These are phyloP conservation scores for Elaeis oleifera DNA, from an alignment of 202 grass and related monocot species.

Conservation along the genomic window DNA sequence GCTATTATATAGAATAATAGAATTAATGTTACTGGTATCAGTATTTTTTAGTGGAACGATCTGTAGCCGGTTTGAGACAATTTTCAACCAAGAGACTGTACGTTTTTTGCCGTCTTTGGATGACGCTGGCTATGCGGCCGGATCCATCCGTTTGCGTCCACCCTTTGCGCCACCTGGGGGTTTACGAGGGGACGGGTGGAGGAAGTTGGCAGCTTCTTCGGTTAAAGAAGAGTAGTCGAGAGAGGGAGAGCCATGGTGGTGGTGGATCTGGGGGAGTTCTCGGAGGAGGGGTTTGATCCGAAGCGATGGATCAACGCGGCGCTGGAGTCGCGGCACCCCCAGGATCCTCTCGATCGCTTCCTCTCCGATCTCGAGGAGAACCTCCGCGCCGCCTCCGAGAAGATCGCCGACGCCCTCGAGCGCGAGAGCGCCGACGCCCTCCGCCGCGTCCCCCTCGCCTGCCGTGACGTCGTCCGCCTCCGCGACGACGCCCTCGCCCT, in stretches of 20 bases:
- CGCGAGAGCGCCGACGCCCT: conserved; percentile 79
- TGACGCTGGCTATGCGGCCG: too few relatives aligned
- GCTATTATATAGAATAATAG: too few relatives aligned
- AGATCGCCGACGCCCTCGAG: conserved; percentile 62
- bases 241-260: conserved; percentile 51
- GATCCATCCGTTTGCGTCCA: too few relatives aligned
- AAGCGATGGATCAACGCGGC: conserved; percentile 99
- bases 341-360: conserved; percentile 71
- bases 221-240: too few relatives aligned
- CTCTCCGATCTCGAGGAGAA: conserved; percentile 68
- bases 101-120: too few relatives aligned
- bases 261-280: conserved; percentile 78
- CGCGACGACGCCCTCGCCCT: conserved; percentile 76
- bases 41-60: too few relatives aligned
- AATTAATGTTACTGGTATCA: too few relatives aligned
- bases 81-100: too few relatives aligned
- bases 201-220: too few relatives aligned
- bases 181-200: too few relatives aligned
- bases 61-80: too few relatives aligned
- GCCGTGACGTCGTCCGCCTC: conserved; percentile 76
- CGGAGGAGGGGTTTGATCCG: conserved; percentile 71
- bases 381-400: conserved; percentile 68
- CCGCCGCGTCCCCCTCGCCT: conserved; percentile 80
- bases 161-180: too few relatives aligned
- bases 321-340: conserved; percentile 58